These are phyloP conservation scores for Coniferiporia sulphurascens DNA, from an alignment of 1,284 basidiomycete genomes.

Conservation along the genomic window DNA sequence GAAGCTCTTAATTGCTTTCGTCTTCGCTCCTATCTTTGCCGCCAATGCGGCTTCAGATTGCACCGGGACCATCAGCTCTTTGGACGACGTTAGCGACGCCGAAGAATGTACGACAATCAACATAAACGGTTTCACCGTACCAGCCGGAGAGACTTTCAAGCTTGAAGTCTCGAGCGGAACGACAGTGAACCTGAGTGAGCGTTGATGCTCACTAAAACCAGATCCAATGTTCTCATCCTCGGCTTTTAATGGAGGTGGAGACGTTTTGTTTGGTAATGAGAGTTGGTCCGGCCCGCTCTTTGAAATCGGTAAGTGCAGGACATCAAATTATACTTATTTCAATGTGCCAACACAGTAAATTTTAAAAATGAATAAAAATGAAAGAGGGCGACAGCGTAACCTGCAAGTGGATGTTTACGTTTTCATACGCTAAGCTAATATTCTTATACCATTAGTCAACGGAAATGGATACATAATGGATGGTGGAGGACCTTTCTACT, in stretches of 20 bases:
- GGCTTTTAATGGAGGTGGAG: no score
- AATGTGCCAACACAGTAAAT: background rate
- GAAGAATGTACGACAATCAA: conserved; percentile 43
- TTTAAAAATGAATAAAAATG: no score
- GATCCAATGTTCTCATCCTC: no score
- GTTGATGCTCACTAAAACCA: background rate
- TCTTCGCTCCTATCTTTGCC: background rate
- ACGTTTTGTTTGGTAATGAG: conserved; percentile 27
- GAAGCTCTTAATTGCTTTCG: conserved; percentile 7
- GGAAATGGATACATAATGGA: conserved; percentile 38
- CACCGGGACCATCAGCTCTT: conserved; percentile 38
- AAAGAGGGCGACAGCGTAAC: conserved; percentile 26
- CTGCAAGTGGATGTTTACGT: conserved; percentile 21
- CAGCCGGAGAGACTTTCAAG: conserved; percentile 29
- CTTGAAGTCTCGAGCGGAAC: conserved; percentile 26
- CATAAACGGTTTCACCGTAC: conserved; percentile 40
- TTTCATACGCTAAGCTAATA: background rate
- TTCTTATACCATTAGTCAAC: conserved; percentile 27
- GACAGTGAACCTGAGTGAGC: conserved; percentile 36
- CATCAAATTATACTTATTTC: no score
- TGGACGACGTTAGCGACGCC: conserved; percentile 39
- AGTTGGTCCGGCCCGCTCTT: conserved; percentile 33
- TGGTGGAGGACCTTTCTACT: conserved; percentile 37
- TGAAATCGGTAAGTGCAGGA: conserved; percentile 21
- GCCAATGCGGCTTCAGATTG: conserved; percentile 24